These are phyloP conservation scores for Waltergamsia citrina DNA, from an alignment of 2,329 filamentous ascomycete species.

Conservation along the genomic window DNA sequence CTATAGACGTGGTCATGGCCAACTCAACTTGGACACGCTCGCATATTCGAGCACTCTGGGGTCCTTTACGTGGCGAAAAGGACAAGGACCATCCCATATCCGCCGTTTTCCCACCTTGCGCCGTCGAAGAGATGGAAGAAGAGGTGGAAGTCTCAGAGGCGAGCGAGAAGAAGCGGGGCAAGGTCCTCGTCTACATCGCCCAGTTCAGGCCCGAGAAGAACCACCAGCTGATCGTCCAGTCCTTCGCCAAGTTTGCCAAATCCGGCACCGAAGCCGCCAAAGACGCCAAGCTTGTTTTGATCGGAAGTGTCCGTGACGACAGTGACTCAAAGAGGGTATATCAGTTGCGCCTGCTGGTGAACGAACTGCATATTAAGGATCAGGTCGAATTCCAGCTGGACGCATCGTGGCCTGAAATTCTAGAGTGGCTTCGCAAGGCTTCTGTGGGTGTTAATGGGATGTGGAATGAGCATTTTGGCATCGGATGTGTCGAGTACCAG, in stretches of 20 bases:
- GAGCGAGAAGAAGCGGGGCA: constrained; percentile 61
- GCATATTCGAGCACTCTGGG: constrained; percentile 78
- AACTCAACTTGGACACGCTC: constrained; percentile 91
- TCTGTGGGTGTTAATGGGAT: constrained; percentile 92
- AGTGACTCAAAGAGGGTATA: constrained; percentile 77
- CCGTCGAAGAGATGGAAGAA: constrained; percentile 72
- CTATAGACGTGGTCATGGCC: constrained; percentile 91
- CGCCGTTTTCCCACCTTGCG: constrained; percentile 86
- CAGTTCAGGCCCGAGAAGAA: constrained; percentile 98
- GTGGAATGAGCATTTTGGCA: constrained; percentile 99
- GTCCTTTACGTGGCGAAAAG: constrained; percentile 38
- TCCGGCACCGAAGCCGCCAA: constrained; percentile 37
- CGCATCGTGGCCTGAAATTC: constrained; percentile 78
- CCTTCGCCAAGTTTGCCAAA: constrained; percentile 71
- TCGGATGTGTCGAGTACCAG: constrained; percentile 96
- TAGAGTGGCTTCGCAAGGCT: constrained; percentile 66
- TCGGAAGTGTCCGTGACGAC: constrained; percentile 87
- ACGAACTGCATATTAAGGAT: constrained; percentile 78
- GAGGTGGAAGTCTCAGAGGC: constrained; percentile 61
- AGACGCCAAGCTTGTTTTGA: constrained; percentile 63
- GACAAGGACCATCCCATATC: constrained; percentile 46
- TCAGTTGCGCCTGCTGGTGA: constrained; percentile 73
- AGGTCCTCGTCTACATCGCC: constrained; percentile 80
- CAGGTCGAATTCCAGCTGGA: constrained; percentile 82
- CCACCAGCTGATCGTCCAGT: constrained; percentile 74